phyloP scores from a whole-genome alignment of 2,329 filamentous ascomycete genomes.

The Pseudopithomyces chartarum region DNA sequence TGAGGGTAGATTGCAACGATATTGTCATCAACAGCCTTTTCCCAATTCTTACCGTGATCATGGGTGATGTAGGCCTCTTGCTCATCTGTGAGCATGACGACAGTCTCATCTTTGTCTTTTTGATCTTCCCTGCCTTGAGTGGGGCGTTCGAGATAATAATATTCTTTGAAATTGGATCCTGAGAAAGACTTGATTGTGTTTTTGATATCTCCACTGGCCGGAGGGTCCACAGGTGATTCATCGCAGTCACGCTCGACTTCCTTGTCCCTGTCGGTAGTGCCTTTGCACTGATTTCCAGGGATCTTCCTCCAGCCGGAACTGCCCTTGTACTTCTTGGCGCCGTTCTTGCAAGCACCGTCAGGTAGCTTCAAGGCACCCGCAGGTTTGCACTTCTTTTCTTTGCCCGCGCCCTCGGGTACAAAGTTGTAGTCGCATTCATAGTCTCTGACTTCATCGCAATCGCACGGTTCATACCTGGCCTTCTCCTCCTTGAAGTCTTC shows the following conservation, averaged over 20 bases:
- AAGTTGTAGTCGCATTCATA: constrained; percentile 99
- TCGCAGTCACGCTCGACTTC: constrained; percentile 75
- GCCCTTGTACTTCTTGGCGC: constrained; percentile 76
- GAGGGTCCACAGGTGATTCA: constrained; percentile 55
- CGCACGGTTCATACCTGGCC: constrained; percentile 73
- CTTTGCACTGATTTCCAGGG: constrained; percentile 62
- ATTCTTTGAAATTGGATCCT: constrained; percentile 59
- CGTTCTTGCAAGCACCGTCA: constrained; percentile 73
- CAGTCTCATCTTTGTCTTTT: constrained; percentile 71
- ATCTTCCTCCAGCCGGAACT: constrained; percentile 92
- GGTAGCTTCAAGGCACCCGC: constrained; percentile 68
- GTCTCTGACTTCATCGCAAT: constrained; percentile 75
- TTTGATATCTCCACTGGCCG: constrained; percentile 69
- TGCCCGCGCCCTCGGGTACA: constrained; percentile 49
- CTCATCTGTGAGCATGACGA: constrained; percentile 64
- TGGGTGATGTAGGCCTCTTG: constrained; percentile 73
- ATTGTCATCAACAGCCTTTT: constrained; percentile 70
- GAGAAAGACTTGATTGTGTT: constrained; percentile 67
- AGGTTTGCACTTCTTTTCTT: constrained; percentile 70
- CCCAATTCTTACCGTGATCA: constrained; percentile 90
- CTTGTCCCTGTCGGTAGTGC: constrained; percentile 50
- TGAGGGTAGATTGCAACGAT: constrained; percentile 78
- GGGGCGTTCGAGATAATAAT: constrained; percentile 79
- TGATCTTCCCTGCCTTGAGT: constrained; percentile 71
- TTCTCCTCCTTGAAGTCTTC: constrained; percentile 80